These are phyloP conservation scores for Amborella trichopoda DNA, from an alignment of 164 flowering plant genomes.

Conservation along the genomic window DNA sequence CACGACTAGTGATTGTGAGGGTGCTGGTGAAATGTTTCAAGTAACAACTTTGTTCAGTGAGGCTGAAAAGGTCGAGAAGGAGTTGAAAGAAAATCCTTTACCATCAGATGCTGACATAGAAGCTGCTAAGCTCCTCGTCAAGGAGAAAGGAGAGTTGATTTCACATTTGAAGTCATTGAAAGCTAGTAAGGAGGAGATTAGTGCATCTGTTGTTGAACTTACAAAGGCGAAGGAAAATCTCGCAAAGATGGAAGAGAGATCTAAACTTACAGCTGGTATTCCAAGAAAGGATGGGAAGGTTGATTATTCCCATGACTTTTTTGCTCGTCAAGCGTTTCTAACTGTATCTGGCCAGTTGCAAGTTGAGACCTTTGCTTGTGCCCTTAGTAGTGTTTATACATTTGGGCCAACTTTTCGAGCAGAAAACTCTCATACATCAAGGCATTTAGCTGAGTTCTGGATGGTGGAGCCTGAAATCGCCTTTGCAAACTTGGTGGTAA, in stretches of 20 bases:
- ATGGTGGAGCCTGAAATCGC: slow-evolving; percentile 98
- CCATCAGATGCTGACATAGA: slow-evolving; percentile 65
- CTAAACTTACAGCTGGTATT: slow-evolving; percentile 65
- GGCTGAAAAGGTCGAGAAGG: slow-evolving; percentile 72
- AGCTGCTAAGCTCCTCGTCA: slow-evolving; percentile 42
- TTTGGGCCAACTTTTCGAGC: slow-evolving; percentile 98
- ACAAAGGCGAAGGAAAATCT: slow-evolving; percentile 61
- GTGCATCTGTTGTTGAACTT: slow-evolving; percentile 52
- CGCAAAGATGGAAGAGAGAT: slow-evolving; percentile 54
- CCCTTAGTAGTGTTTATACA: slow-evolving; percentile 78
- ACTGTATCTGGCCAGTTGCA: slow-evolving; percentile 94
- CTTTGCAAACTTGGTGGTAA: slow-evolving; percentile 85
- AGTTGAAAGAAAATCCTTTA: slow-evolving; percentile 65
- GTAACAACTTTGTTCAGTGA: slow-evolving; percentile 76
- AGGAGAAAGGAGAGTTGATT: slow-evolving; percentile 65
- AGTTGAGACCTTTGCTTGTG: slow-evolving; percentile 85
- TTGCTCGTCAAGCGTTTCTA: slow-evolving; percentile 84
- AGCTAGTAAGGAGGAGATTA: slow-evolving; percentile 51
- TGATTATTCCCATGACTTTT: slow-evolving; percentile 77
- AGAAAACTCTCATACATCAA: slow-evolving; percentile 89
- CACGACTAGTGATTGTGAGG: slow-evolving; percentile 97
- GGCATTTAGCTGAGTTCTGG: slow-evolving; percentile 98
- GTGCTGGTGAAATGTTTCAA: slow-evolving; percentile 99
- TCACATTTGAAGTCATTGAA: slow-evolving; percentile 50
- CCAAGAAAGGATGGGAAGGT: slow-evolving; percentile 82